phyloP scores from a whole-genome alignment of 192 early-diverging fungal species.

The Entophlyctis luteolus region DNA sequence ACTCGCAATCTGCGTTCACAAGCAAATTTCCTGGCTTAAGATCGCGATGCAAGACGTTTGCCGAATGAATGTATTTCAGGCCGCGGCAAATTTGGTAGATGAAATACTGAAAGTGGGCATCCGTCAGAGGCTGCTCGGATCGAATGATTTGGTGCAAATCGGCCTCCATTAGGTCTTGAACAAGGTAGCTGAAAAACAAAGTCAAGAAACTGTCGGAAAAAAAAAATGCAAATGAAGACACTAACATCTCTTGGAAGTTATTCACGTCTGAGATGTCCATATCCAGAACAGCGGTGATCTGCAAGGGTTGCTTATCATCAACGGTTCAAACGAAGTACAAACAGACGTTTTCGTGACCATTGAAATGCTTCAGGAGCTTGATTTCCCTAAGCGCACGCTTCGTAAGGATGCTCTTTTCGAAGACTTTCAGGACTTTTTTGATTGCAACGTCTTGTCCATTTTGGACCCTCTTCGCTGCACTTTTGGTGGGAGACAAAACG shows the following conservation, averaged over 20 bases:
- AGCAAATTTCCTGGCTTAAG: constrained; percentile 79
- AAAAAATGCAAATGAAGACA: background rate
- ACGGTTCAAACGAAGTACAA: background rate
- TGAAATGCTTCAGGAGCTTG: constrained; percentile 66
- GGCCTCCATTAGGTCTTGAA: constrained; percentile 98
- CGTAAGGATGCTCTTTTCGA: constrained; percentile 66
- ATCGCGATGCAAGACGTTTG: constrained; percentile 95
- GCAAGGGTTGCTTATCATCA: background rate
- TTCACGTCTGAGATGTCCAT: constrained; percentile 77
- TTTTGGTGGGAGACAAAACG: background rate
- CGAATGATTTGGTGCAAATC: constrained; percentile 97
- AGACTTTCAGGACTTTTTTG: constrained; percentile 64
- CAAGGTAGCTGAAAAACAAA: constrained; percentile 61
- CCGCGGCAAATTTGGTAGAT: constrained; percentile 95
- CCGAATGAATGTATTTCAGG: constrained; percentile 98
- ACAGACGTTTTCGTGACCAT: constrained; percentile 71
- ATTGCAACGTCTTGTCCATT: constrained; percentile 56
- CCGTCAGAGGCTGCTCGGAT: constrained; percentile 84
- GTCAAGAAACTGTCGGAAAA: background rate
- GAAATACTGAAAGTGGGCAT: constrained; percentile 98
- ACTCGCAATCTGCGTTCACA: constrained; percentile 56
- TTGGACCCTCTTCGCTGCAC: constrained; percentile 39
- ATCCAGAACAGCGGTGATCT: constrained; percentile 90
- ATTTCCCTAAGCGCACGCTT: constrained; percentile 72
- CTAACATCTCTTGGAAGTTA: constrained; percentile 84